These are phyloP conservation scores for Gonium pectorale DNA, from an alignment of 139 green algal genomes.

Conservation along the genomic window DNA sequence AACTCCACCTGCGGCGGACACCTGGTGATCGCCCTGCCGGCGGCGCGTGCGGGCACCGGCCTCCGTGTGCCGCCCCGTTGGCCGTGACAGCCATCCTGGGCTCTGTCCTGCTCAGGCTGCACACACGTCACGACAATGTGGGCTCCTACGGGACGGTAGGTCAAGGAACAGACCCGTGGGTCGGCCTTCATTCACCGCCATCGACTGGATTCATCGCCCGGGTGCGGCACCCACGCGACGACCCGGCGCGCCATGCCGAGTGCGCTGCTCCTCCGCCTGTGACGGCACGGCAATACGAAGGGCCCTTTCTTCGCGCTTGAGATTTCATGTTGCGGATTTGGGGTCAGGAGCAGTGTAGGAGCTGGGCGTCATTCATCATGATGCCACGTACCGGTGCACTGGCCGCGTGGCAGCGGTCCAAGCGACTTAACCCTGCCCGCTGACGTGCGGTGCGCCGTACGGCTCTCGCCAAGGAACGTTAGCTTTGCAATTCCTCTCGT, in stretches of 20 bases:
- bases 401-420: too few species aligned
- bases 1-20: neutral
- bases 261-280: neutral
- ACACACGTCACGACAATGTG: neutral
- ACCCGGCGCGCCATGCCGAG: neutral
- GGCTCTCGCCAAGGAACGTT: too few species aligned
- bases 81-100: neutral
- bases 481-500: too few species aligned
- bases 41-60: neutral
- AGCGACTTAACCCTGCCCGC: too few species aligned
- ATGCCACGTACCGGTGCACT: too few species aligned
- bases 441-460: too few species aligned
- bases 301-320: neutral
- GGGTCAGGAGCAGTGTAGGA: neutral
- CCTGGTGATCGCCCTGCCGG: neutral
- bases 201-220: neutral
- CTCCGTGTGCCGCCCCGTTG: neutral
- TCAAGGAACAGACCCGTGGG: neutral
- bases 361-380: too few species aligned
- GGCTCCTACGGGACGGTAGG: neutral
- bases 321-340: neutral
- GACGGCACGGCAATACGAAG: neutral
- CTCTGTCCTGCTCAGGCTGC: neutral
- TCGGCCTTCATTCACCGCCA: too few species aligned
- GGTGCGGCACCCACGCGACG: slow-evolving; percentile 6